phyloP scores from a whole-genome alignment of 192 early-diverging fungal species.

The Mortierella claussenii region DNA sequence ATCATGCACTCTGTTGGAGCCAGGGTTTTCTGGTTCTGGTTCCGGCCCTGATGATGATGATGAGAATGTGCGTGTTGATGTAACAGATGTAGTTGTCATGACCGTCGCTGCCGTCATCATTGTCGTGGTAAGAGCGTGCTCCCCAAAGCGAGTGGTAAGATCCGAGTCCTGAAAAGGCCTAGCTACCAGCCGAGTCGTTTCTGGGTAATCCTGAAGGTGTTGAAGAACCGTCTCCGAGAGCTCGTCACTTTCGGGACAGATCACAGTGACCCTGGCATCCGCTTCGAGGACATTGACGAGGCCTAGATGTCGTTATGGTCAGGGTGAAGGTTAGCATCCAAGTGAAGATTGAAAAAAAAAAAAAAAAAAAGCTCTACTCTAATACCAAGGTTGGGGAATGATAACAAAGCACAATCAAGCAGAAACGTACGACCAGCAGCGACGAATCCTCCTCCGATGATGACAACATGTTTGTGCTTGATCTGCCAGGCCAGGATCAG shows the following conservation, averaged over 20 bases:
- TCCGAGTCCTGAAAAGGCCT: slow-evolving; percentile 61
- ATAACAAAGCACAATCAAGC: not conserved
- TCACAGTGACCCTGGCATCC: slow-evolving; percentile 80
- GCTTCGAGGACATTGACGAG: slow-evolving; percentile 83
- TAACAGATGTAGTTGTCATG: too few species aligned
- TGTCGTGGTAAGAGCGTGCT: slow-evolving; percentile 9
- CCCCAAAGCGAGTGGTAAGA: slow-evolving; percentile 48
- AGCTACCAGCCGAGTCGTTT: slow-evolving; percentile 56
- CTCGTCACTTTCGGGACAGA: slow-evolving; percentile 68
- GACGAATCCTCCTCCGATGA: slow-evolving; percentile 90
- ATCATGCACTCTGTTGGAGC: not conserved
- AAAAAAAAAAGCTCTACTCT: not conserved
- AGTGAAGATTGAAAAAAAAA: not conserved
- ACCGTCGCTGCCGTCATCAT: slow-evolving; percentile 2
- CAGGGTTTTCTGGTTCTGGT: not conserved
- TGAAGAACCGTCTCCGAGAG: slow-evolving; percentile 74
- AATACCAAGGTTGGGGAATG: not conserved
- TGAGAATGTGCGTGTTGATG: not conserved
- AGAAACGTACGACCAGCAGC: slow-evolving; percentile 75
- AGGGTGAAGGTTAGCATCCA: not conserved
- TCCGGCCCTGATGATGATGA: too few species aligned
- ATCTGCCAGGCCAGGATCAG: slow-evolving; percentile 88
- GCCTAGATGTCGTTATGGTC: slow-evolving; percentile 5
- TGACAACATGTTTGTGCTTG: slow-evolving; percentile 77
- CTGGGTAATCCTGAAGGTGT: slow-evolving; percentile 67